phyloP scores from a whole-genome alignment of 1,139 yeast species.

The Diutina catenulata region DNA sequence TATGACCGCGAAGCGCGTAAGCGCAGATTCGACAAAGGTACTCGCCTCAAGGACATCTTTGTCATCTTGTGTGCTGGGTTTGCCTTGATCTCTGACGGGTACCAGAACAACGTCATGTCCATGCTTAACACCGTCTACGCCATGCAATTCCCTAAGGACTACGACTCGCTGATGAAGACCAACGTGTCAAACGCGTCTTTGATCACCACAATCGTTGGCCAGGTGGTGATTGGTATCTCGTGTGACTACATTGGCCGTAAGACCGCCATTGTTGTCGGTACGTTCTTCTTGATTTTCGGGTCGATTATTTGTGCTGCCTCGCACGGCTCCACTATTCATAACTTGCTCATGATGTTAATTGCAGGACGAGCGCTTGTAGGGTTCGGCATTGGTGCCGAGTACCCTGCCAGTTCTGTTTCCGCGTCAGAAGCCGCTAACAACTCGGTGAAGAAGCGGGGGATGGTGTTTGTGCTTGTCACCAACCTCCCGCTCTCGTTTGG shows the following conservation, averaged over 20 bases:
- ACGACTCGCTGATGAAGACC: slow-evolving; percentile 34
- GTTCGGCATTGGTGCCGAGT: slow-evolving; percentile 70
- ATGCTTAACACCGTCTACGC: slow-evolving; percentile 43
- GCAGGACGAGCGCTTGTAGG: slow-evolving; percentile 61
- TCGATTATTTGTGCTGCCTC: slow-evolving; percentile 47
- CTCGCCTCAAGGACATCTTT: slow-evolving; percentile 21
- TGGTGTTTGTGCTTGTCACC: slow-evolving; percentile 52
- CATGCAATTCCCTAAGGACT: slow-evolving; percentile 29
- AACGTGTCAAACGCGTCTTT: slow-evolving; percentile 47
- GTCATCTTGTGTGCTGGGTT: slow-evolving; percentile 43
- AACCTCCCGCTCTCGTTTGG: slow-evolving; percentile 66
- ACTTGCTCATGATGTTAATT: slow-evolving; percentile 69
- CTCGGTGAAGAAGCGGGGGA: slow-evolving; percentile 49
- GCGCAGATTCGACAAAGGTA: slow-evolving; percentile 19
- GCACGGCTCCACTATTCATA: slow-evolving; percentile 36
- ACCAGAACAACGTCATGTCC: slow-evolving; percentile 52
- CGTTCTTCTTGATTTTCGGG: slow-evolving; percentile 42
- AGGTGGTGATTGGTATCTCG: slow-evolving; percentile 39
- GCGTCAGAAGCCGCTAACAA: slow-evolving; percentile 69
- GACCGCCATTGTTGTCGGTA: slow-evolving; percentile 45
- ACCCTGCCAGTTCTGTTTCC: slow-evolving; percentile 57
- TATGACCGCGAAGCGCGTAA: slow-evolving; percentile 26
- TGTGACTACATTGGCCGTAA: slow-evolving; percentile 50
- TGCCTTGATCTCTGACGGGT: slow-evolving; percentile 53
- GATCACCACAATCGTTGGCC: slow-evolving; percentile 51